A percentile compares a stretch with the other conserved stretches of the same genome.
Conservation (phyloP, 2,329 filamentous ascomycete genomes). For the Aspergillus sp. region DNA sequence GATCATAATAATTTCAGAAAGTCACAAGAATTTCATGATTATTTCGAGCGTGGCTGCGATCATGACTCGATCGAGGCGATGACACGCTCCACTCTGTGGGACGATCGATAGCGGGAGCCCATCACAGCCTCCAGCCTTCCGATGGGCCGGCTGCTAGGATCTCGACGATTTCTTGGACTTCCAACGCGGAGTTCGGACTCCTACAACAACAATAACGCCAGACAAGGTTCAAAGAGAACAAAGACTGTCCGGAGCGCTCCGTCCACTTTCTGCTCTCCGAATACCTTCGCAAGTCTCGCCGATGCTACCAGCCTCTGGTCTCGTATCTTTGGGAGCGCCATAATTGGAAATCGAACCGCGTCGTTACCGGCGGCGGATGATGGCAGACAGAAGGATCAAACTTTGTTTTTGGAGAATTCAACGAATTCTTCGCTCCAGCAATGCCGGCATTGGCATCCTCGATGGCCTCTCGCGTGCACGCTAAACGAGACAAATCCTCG, state of each 20-base stretch:
- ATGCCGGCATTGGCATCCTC: not conserved
- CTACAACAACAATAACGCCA: not conserved
- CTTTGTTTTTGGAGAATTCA: not conserved
- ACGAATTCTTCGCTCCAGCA: constrained; percentile 1
- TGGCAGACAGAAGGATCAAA: not conserved
- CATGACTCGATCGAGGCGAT: constrained; percentile 21
- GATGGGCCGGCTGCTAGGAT: not conserved
- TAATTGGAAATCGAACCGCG: not conserved
- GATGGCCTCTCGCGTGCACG: constrained; percentile 2
- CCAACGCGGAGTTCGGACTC: not conserved
- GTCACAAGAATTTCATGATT: not conserved
- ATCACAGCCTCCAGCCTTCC: constrained; percentile 21
- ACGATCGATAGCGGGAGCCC: constrained; percentile 24
- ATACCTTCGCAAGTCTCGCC: not conserved
- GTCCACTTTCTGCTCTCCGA: not conserved
- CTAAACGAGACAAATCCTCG: constrained; percentile 11
- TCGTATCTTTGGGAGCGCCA: not conserved
- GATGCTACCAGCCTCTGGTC: not conserved
- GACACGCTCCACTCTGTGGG: constrained; percentile 18
- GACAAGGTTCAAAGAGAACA: not conserved
- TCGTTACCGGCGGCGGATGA: not conserved
- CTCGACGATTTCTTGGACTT: not conserved
- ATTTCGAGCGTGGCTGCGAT: not conserved
- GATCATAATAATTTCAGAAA: not conserved
- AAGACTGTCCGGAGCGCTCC: not conserved